Evolutionary conservation across 2,329 filamentous ascomycete genomes (phyloP).

Genomic region (Trichoderma oligosporum): DNA sequence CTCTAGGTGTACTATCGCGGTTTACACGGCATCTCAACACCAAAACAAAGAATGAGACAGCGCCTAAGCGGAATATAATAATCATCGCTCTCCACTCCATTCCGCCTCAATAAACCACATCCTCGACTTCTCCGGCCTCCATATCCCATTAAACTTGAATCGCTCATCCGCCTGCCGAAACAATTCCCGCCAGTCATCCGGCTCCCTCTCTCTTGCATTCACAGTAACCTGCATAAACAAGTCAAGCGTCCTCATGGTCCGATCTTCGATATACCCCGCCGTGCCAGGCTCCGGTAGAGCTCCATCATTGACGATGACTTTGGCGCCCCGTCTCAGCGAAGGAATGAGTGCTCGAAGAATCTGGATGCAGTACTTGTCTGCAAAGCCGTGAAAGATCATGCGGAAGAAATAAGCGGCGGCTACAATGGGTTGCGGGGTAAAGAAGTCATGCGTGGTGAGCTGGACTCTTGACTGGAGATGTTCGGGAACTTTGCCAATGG

Average conservation of each 20-base stretch:
- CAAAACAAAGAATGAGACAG: no score
- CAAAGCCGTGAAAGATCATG: constrained; percentile 34
- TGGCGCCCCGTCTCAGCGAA: constrained; percentile 28
- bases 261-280: constrained; percentile 14
- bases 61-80: no score
- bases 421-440: constrained; percentile 27
- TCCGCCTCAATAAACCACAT: constrained; percentile 23
- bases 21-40: not conserved
- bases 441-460: constrained; percentile 30
- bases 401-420: constrained; percentile 32
- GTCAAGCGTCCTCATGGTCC: constrained; percentile 16
- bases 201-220: constrained; percentile 19
- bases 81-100: constrained; percentile 17
- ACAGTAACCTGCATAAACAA: constrained; percentile 21
- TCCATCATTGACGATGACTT: constrained; percentile 28
- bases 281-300: constrained; percentile 25
- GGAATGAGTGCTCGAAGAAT: constrained; percentile 33
- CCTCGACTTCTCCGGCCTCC: constrained; percentile 22
- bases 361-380: constrained; percentile 32
- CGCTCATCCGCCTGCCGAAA: constrained; percentile 18
- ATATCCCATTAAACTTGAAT: constrained; percentile 18
- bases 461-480: constrained; percentile 22
- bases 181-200: constrained; percentile 15
- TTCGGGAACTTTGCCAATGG: constrained; percentile 23
- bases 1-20: not conserved